Evolutionary conservation across 768 basidiomycete species (phyloP).

Genomic region (Kondoa malvinella): DNA sequence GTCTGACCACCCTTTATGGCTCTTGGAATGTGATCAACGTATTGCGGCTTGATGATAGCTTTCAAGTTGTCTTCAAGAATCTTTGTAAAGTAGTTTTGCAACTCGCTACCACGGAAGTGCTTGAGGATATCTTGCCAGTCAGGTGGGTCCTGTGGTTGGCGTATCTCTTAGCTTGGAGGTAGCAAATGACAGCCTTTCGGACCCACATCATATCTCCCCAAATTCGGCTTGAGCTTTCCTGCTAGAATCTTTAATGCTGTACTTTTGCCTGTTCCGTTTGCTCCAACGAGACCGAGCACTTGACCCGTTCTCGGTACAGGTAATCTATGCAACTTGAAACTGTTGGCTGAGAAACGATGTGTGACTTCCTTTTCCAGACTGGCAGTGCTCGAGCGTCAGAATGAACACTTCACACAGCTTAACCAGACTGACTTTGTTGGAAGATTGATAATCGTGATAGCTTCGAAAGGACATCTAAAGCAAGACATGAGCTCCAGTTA

Average conservation of each 20-base stretch:
- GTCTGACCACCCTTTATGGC: slow-evolving; percentile 81
- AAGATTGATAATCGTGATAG: slow-evolving; percentile 95
- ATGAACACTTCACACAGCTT: neutral
- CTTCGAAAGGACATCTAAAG: slow-evolving; percentile 89
- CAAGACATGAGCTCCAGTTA: neutral
- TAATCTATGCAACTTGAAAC: slow-evolving; percentile 95
- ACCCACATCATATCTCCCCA: slow-evolving; percentile 78
- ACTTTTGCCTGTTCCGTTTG: slow-evolving; percentile 98
- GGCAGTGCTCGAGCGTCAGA: neutral
- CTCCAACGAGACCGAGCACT: slow-evolving; percentile 94
- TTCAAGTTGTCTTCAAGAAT: slow-evolving; percentile 96
- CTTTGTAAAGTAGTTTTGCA: slow-evolving; percentile 99
- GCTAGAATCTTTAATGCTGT: slow-evolving; percentile 93
- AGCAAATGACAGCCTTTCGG: slow-evolving; percentile 27
- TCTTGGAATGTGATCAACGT: slow-evolving; percentile 94
- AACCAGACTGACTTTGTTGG: slow-evolving; percentile 51
- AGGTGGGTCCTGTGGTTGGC: slow-evolving; percentile 60
- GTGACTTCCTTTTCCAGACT: slow-evolving; percentile 77
- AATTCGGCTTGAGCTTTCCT: slow-evolving; percentile 92
- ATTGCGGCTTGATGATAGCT: slow-evolving; percentile 98
- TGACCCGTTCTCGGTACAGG: slow-evolving; percentile 95
- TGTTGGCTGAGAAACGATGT: slow-evolving; percentile 93
- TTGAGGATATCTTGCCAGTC: slow-evolving; percentile 98
- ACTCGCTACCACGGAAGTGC: slow-evolving; percentile 93
- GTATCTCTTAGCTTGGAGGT: neutral